These are phyloP conservation scores for Sarocladium kiliense DNA, from an alignment of 2,329 filamentous ascomycete species.

Conservation along the genomic window DNA sequence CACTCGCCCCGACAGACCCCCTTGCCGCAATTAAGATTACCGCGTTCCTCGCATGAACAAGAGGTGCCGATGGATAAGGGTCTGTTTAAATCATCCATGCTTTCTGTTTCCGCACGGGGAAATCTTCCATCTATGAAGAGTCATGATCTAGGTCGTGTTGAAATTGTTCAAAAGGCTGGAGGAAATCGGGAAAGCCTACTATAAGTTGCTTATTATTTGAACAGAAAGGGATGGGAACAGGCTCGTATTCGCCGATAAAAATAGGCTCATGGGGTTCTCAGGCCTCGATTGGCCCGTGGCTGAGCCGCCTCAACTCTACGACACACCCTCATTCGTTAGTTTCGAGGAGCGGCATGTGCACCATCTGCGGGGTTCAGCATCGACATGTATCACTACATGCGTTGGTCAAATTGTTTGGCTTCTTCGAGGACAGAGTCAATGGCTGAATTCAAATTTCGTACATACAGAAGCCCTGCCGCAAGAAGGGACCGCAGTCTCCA, in stretches of 20 bases:
- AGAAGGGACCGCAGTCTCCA: too few relatives aligned
- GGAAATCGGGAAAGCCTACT: too few relatives aligned
- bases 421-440: background rate
- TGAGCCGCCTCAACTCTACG: too few relatives aligned
- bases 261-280: background rate
- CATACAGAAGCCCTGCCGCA: background rate
- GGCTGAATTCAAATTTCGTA: background rate
- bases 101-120: background rate
- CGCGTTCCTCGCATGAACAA: background rate
- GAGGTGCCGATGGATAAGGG: background rate
- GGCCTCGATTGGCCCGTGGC: background rate
- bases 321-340: too few relatives aligned
- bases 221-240: too few relatives aligned
- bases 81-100: too few relatives aligned
- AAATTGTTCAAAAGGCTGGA: too few relatives aligned
- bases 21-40: background rate
- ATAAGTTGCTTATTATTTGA: too few relatives aligned
- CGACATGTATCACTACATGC: background rate
- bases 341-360: too few relatives aligned
- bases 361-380: background rate
- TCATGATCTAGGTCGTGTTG: too few relatives aligned
- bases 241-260: background rate
- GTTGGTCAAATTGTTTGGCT: background rate
- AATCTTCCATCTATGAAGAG: too few relatives aligned
- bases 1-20: background rate